Base-by-base conservation (phyloP, 2,329 filamentous ascomycete genomes). In the Huntiella bhutanensis region DNA sequence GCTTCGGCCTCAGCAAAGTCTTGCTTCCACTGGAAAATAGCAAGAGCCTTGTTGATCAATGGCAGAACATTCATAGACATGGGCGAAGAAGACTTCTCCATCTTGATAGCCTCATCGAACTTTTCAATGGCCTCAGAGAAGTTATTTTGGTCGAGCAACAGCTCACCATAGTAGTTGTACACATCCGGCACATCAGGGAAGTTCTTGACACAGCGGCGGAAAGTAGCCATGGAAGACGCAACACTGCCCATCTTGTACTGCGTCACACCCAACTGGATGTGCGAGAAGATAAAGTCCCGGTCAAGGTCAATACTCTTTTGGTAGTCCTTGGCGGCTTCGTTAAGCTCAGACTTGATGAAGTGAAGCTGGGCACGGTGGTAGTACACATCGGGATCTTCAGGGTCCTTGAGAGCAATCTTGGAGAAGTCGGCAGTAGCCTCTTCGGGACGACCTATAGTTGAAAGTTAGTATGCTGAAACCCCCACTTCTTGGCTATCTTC, bases 241-340 rank as follows among this genome's bases (percentile, higher is more conserved):
- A 98, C 82, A 28, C 85, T 94, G 54, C 91, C 91, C 82, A 96
- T 92, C 78, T 98, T 98, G 71, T 98, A 98, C 65, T 98, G 91
- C 43, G 91, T 98, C 45, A 98, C 91, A 62, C 91, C 91, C 38
- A 98, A 82, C 65, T 98, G 91, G 58, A 98, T 98, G 67, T 98
- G 91, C 5, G 88, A 96, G 73, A 94, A 98, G 67, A 98, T 98
- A 64, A 98, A 98, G 54, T 84, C 79, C 55, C 77, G 75, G 68
- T 98, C 91, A 28, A 98, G 74, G 56, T 98, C 91, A 57, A 98
- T 98, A 2, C 91, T 96, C 67, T 93, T 95, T 63, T 98, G 91
- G 68, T 98, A 98, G 66, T 98, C 91, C 68, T 92, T 94, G 50
- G 91, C 87, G 4, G 91, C 91, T 54, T 92, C 84, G 47, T 80